Evolutionary conservation across 1,284 basidiomycete species (phyloP), one percentile per base, ranked within the genome.

Genomic region (Cryptococcus sp.): DNA sequence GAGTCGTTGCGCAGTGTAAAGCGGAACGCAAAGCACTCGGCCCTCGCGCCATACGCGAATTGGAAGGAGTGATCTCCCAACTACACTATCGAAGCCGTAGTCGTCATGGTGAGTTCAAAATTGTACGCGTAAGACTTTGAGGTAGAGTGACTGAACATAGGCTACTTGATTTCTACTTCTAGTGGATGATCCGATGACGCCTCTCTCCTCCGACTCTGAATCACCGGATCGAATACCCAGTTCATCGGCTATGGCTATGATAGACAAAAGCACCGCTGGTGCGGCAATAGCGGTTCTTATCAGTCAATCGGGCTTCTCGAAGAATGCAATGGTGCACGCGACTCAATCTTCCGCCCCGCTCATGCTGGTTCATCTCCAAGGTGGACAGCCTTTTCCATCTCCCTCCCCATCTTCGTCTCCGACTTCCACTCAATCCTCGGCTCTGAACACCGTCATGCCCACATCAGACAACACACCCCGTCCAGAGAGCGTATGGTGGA

Each of bases 1-100:
- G 91, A 38, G 83, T 95, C n/a, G 69, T 94, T 17, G 91, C 83
- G 0, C 92, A 95, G 69, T 96, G 93, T 81, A 96, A 96, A 79
- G 91, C 91, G 0, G 89, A 92, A 69, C 86, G 85, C 76, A 87
- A 86, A 74, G 87, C 87, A 69, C 77, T 87, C 38, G 85, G 89
- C 0, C 91, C 92, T 1, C 85, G 85, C 6, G 86, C 87, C 64
- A 83, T 95, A 1, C 85, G 93, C 43, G 92, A 96, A 76, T 81
- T 95, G 77, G 92, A 95, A 73, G 91, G 91, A 17, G 89, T 91
- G 17, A 76, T 89, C 58, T 82, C 63, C 11, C 59, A 67, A 57
- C 61, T 61, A 40, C 41, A 55, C 20, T 54, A 17, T 23, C 59
- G 55, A 54, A 17, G 39, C 29, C 25, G 7, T 37, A 22, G 5